Percentiles rank a stretch among this genome's conserved stretches.
Evolutionary conservation across 306 rosid genomes (phyloP).

Genomic region (cucumber (Cucumis sativus)): Cucumber_9930_V3 NC_026661.2:1468001-1468500

Average conservation of each 20-base stretch:
- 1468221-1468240: not conserved
- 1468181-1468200: not conserved
- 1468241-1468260: not conserved
- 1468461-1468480: slow-evolving; percentile 97
- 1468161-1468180: not conserved
- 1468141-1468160: not conserved
- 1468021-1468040: not conserved
- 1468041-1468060: not conserved
- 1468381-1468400: not conserved
- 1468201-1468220: not conserved
- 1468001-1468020: not conserved
- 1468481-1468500: slow-evolving; percentile 85
- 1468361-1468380: not conserved
- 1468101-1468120: not conserved
- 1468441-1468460: slow-evolving; percentile 39
- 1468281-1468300: not conserved
- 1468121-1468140: not conserved
- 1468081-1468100: not conserved
- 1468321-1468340: not conserved
- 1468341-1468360: not conserved
- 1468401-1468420: no score
- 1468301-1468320: not conserved
- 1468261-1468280: not conserved
- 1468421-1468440: not conserved
- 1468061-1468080: not conserved